These are phyloP conservation scores for Dictyostelium purpureum DNA, from an alignment of 78 protist genomes.

Conservation along the genomic window DNA sequence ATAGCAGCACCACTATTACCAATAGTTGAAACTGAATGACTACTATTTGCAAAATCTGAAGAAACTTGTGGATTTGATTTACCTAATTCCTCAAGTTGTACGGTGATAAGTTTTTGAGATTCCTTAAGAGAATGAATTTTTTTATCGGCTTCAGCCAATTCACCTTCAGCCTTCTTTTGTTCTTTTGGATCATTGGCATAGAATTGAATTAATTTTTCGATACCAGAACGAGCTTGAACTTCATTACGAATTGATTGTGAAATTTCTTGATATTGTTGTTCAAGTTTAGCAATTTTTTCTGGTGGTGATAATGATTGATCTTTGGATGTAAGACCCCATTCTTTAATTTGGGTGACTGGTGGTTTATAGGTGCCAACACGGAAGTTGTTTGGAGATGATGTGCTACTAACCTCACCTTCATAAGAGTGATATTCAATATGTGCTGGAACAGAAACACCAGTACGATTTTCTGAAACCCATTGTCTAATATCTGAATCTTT, in stretches of 20 bases:
- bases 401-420: slow-evolving; percentile 48
- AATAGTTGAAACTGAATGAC: not conserved
- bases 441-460: slow-evolving; percentile 57
- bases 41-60: not conserved
- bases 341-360: slow-evolving; percentile 40
- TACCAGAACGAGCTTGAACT: slow-evolving; percentile 54
- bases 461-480: slow-evolving; percentile 62
- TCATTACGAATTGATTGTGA: slow-evolving; percentile 37
- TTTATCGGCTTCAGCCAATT: slow-evolving; percentile 64
- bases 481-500: slow-evolving; percentile 72
- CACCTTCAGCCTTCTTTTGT: slow-evolving; percentile 78
- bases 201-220: slow-evolving; percentile 75
- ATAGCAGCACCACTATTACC: not conserved
- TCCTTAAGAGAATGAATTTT: slow-evolving; percentile 39
- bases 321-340: slow-evolving; percentile 70
- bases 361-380: slow-evolving; percentile 51
- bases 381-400: slow-evolving; percentile 11
- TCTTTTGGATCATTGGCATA: slow-evolving; percentile 78
- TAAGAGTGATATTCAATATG: slow-evolving; percentile 48
- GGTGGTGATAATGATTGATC: slow-evolving; percentile 18
- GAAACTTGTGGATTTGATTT: slow-evolving; percentile 20
- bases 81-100: slow-evolving; percentile 60
- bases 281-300: slow-evolving; percentile 56
- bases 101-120: slow-evolving; percentile 14
- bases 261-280: slow-evolving; percentile 62